A percentile compares a stretch with the other conserved stretches of the same genome.
Conservation (phyloP, 2,329 filamentous ascomycete species). For the Hawksworthiomyces lignivorus region DNA sequence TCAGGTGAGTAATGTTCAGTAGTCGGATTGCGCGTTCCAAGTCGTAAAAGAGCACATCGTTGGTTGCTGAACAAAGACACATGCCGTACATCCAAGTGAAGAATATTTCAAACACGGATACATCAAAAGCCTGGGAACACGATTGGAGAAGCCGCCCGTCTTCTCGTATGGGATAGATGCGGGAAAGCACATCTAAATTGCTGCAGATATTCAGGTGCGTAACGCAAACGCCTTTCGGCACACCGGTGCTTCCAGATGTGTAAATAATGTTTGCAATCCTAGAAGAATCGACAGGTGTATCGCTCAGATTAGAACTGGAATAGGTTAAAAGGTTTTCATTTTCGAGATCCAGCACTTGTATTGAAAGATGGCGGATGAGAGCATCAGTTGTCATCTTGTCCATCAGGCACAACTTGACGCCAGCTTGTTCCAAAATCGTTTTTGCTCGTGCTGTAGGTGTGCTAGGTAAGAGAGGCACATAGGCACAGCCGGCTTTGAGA, state of each 20-base stretch:
- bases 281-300: slow-evolving; percentile 31
- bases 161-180: slow-evolving; percentile 52
- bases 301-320: no score
- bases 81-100: slow-evolving; percentile 74
- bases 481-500: slow-evolving; percentile 67
- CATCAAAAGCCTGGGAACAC: slow-evolving; percentile 78
- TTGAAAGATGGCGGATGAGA: not conserved
- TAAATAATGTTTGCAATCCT: slow-evolving; percentile 70
- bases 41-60: slow-evolving; percentile 67
- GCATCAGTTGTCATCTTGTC: slow-evolving; percentile 2
- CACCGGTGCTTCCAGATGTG: slow-evolving; percentile 75
- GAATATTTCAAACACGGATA: slow-evolving; percentile 87
- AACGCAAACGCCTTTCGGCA: slow-evolving; percentile 71
- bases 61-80: slow-evolving; percentile 66
- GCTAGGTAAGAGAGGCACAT: slow-evolving; percentile 71
- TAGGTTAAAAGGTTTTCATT: slow-evolving; percentile 18
- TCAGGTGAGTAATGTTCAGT: slow-evolving; percentile 68
- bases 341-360: slow-evolving; percentile 27
- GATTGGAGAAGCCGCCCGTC: slow-evolving; percentile 65
- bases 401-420: slow-evolving; percentile 37
- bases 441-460: slow-evolving; percentile 55
- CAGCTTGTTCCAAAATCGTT: slow-evolving; percentile 55
- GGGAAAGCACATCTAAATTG: slow-evolving; percentile 61
- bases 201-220: slow-evolving; percentile 69
- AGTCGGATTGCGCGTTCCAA: slow-evolving; percentile 58